These are phyloP conservation scores for Blastocystis sp. DNA, from an alignment of 352 stramenopile species.

Conservation along the genomic window DNA sequence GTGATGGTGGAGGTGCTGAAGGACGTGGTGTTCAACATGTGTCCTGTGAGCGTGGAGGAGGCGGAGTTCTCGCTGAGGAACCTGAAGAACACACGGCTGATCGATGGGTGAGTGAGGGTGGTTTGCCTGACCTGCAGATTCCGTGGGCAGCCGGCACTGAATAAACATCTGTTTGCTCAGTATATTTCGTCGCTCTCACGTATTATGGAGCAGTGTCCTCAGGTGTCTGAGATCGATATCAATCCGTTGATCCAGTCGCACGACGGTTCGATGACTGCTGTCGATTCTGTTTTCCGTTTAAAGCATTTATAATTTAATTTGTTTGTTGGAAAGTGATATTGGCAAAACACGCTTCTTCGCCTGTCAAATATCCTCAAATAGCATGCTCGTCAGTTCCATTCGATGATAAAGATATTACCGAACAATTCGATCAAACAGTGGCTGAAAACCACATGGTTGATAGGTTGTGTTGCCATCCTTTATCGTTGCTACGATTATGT, in stretches of 20 bases:
- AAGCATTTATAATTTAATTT: constrained; percentile 14
- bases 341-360: constrained; percentile 31
- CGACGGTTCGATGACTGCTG: constrained; percentile 57
- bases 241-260: constrained; percentile 60
- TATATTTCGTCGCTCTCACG: constrained; percentile 6
- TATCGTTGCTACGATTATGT: not conserved
- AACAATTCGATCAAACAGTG: not conserved
- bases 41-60: constrained; percentile 21
- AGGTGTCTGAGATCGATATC: constrained; percentile 57
- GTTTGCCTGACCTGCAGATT: not conserved
- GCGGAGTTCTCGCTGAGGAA: not conserved
- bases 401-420: not conserved
- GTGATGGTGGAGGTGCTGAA: constrained; percentile 39
- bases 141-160: constrained; percentile 38
- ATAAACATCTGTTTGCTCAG: constrained; percentile 38
- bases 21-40: constrained; percentile 60
- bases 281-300: constrained; percentile 61
- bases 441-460: not conserved
- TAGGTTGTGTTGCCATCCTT: not conserved
- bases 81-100: constrained; percentile 14
- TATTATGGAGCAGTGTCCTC: constrained; percentile 22
- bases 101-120: not conserved
- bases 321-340: not conserved
- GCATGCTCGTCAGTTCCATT: not conserved
- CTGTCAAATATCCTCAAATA: constrained; percentile 10